Percentiles rank a stretch among this genome's conserved stretches.
Conservation (phyloP, 2,329 filamentous ascomycete species). For the Byssochlamys sp. region DNA sequence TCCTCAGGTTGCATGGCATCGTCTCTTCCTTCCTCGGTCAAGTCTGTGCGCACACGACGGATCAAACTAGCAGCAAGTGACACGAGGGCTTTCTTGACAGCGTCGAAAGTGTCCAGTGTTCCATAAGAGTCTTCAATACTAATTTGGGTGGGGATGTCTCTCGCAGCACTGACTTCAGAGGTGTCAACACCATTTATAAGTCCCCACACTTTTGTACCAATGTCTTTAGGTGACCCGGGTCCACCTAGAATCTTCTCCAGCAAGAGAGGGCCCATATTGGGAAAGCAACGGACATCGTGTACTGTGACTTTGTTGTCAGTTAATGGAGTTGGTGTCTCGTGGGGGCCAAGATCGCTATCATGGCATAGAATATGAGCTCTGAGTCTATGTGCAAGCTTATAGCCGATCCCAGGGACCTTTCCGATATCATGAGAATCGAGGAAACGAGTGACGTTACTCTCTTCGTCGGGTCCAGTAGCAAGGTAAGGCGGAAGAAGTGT, state of each 20-base stretch:
- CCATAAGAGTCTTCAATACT: constrained; percentile 90
- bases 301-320: constrained; percentile 53
- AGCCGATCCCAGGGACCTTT: constrained; percentile 76
- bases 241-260: constrained; percentile 63
- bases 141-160: constrained; percentile 71
- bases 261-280: constrained; percentile 52
- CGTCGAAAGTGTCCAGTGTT: constrained; percentile 54
- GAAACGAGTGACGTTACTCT: constrained; percentile 54
- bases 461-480: constrained; percentile 9
- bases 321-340: constrained; percentile 21
- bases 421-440: constrained; percentile 67
- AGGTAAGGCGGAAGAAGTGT: constrained; percentile 61
- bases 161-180: constrained; percentile 60
- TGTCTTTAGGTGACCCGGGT: constrained; percentile 59
- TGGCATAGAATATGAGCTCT: constrained; percentile 50
- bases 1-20: constrained; percentile 5
- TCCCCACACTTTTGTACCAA: constrained; percentile 64
- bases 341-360: constrained; percentile 24
- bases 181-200: constrained; percentile 74
- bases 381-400: constrained; percentile 61
- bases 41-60: constrained; percentile 67
- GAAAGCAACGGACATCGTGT: constrained; percentile 52
- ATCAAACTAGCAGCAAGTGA: constrained; percentile 61
- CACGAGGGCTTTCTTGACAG: constrained; percentile 59
- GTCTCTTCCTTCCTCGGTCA: constrained; percentile 47